Evolutionary conservation across 805 yeast genomes (phyloP).

Genomic region (Candida michaelii): DNA sequence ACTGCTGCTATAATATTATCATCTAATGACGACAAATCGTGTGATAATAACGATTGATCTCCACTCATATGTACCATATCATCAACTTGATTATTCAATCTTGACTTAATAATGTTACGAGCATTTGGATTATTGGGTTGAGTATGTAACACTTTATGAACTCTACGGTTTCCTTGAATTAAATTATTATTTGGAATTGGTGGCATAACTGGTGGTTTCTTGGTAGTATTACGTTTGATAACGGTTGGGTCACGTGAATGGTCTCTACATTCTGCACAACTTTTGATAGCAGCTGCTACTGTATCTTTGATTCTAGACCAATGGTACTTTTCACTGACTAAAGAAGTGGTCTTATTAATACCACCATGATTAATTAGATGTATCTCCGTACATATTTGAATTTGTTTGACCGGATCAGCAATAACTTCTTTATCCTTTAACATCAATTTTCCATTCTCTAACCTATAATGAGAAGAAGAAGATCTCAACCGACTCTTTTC

Average conservation of each 20-base stretch:
- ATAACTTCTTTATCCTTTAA: slow-evolving; percentile 83
- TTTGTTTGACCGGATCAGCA: slow-evolving; percentile 69
- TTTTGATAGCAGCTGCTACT: slow-evolving; percentile 72
- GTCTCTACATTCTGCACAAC: slow-evolving; percentile 74
- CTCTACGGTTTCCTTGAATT: slow-evolving; percentile 12
- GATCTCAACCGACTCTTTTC: slow-evolving; percentile 88
- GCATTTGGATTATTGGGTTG: slow-evolving; percentile 24
- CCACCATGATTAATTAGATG: slow-evolving; percentile 80
- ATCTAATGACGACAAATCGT: slow-evolving; percentile 44
- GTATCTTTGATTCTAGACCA: slow-evolving; percentile 92
- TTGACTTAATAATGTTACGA: slow-evolving; percentile 19
- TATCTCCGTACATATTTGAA: slow-evolving; percentile 67
- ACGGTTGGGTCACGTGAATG: slow-evolving; percentile 23
- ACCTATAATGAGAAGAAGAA: slow-evolving; percentile 71
- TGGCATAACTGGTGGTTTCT: neutral
- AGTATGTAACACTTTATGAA: slow-evolving; percentile 17
- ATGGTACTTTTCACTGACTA: slow-evolving; percentile 76
- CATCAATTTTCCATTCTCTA: slow-evolving; percentile 70
- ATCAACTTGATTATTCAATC: slow-evolving; percentile 24
- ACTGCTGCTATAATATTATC: slow-evolving; percentile 59
- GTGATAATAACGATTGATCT: slow-evolving; percentile 29
- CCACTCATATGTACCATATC: slow-evolving; percentile 32
- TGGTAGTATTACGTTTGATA: slow-evolving; percentile 14
- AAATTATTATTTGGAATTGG: neutral
- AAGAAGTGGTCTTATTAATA: slow-evolving; percentile 80